Evolutionary conservation across 164 flowering plant genomes (phyloP).

Genomic region (Magnolia officinalis): DNA sequence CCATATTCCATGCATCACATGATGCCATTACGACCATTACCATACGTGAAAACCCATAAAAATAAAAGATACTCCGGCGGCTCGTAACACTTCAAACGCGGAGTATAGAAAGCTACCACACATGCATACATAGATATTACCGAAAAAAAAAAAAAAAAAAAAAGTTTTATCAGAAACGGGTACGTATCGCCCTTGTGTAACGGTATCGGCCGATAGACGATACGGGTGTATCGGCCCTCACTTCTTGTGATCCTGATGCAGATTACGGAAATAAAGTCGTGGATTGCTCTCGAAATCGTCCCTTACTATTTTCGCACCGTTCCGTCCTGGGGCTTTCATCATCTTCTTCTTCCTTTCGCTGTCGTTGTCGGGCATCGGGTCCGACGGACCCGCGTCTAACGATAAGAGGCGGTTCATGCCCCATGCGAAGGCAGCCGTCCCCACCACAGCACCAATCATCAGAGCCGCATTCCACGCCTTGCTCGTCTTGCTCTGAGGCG

Average conservation of each 20-base stretch:
- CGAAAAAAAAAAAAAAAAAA: too few relatives aligned
- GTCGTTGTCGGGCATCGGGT: not conserved
- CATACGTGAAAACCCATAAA: too few relatives aligned
- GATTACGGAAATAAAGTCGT: not conserved
- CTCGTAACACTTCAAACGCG: too few relatives aligned
- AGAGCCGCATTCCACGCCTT: not conserved
- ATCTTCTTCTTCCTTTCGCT: not conserved
- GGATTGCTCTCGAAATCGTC: not conserved
- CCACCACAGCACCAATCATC: not conserved
- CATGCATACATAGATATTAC: too few relatives aligned
- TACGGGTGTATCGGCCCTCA: not conserved
- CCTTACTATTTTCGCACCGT: not conserved
- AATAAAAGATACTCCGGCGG: too few relatives aligned
- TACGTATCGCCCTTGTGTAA: too few relatives aligned
- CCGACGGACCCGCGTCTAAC: not conserved
- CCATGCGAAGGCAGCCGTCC: not conserved
- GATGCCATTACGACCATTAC: too few relatives aligned
- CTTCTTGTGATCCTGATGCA: not conserved
- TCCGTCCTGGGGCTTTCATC: not conserved
- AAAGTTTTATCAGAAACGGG: too few relatives aligned
- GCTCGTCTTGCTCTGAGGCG: not conserved
- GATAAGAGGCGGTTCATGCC: not conserved
- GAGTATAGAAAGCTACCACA: too few relatives aligned
- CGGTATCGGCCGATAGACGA: too few relatives aligned
- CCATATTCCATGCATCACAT: too few relatives aligned